Evolutionary conservation across 805 yeast genomes (phyloP), one percentile per base, ranked within the genome.

Genomic region (Ogataea siamensis): DNA sequence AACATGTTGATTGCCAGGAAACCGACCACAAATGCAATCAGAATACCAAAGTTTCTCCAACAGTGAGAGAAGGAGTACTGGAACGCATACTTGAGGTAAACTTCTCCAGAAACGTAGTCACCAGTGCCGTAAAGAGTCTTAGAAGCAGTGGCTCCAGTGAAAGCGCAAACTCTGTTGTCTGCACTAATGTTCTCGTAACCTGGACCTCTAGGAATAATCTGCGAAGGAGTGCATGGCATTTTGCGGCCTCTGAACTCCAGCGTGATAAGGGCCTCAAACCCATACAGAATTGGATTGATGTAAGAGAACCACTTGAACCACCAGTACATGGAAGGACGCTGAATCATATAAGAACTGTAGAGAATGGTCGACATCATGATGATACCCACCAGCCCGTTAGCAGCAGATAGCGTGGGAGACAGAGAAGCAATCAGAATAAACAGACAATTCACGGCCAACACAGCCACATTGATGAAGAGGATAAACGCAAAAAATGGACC

Each of bases 21-120:
- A 45, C 71, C 67, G 11, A 70, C 25, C 26, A 65, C 57, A 49
- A 67, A 72, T 5, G 57, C 73, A 49, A 71, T 42, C 39, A 67
- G 38, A 40, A 74, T 70, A 41, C 80, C 95, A 40, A 82, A 70
- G 58, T 87, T 83, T 66, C 95, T 78, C 95, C 95, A 87, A 34
- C 74, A 70, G 59, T 87, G 86, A 14, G 60, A 46, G 51, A 70
- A 76, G 14, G 55, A 54, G 65, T 80, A 87, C 28, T 60, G 54
- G 59, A 60, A 86, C 7, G 78, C 57, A 3, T 50, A 51, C 5
- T 45, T 44, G 9, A 78, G 38, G 49, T 76, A 80, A 13, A 56
- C 54, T 40, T 72, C 75, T 55, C 86, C 87, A 44, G 57, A 55
- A 23, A 80, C 83, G 40, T 58, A 56, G 12, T 54, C 42, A 7